Percentiles rank a stretch among this genome's conserved stretches.
Conservation (phyloP, 768 basidiomycete species). For the Boletus sp. region DNA sequence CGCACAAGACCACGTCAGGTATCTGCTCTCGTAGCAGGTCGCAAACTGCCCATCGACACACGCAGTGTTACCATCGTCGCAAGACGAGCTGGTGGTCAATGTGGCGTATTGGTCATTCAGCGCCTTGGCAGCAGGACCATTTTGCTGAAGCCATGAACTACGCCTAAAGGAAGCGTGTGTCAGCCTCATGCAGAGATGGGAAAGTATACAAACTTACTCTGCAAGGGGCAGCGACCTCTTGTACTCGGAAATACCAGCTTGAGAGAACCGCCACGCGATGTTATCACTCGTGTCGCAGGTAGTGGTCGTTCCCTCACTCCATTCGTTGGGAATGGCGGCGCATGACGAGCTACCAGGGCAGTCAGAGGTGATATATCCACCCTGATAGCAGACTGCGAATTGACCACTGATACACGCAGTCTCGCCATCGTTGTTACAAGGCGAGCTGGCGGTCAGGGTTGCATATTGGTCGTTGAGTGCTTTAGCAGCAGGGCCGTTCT, state of each 20-base stretch:
- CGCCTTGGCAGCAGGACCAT: slow-evolving; percentile 22
- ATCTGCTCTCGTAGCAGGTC: slow-evolving; percentile 11
- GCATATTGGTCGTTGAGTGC: slow-evolving; percentile 23
- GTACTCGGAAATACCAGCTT: slow-evolving; percentile 14
- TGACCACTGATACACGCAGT: slow-evolving; percentile 15
- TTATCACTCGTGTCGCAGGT: slow-evolving; percentile 13
- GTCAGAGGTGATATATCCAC: slow-evolving; percentile 5
- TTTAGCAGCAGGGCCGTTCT: slow-evolving; percentile 25
- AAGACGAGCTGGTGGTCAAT: slow-evolving; percentile 16
- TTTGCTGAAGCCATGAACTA: slow-evolving; percentile 20
- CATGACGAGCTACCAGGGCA: slow-evolving; percentile 19
- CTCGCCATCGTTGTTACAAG: slow-evolving; percentile 18
- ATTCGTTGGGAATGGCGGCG: slow-evolving; percentile 25
- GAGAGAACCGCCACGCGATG: slow-evolving; percentile 9
- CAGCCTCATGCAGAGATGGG: background rate
- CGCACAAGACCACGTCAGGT: slow-evolving; percentile 12
- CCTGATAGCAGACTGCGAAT: slow-evolving; percentile 14
- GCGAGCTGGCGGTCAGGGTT: slow-evolving; percentile 9
- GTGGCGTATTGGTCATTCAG: slow-evolving; percentile 22
- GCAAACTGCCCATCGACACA: slow-evolving; percentile 21
- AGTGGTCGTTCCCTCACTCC: slow-evolving; percentile 18
- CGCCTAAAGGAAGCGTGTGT: slow-evolving; percentile 8
- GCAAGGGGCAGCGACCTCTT: slow-evolving; percentile 1
- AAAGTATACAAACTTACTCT: background rate
- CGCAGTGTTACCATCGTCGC: slow-evolving; percentile 15